Conservation (phyloP, 768 basidiomycete species). For the Suillus decipiens region DNA sequence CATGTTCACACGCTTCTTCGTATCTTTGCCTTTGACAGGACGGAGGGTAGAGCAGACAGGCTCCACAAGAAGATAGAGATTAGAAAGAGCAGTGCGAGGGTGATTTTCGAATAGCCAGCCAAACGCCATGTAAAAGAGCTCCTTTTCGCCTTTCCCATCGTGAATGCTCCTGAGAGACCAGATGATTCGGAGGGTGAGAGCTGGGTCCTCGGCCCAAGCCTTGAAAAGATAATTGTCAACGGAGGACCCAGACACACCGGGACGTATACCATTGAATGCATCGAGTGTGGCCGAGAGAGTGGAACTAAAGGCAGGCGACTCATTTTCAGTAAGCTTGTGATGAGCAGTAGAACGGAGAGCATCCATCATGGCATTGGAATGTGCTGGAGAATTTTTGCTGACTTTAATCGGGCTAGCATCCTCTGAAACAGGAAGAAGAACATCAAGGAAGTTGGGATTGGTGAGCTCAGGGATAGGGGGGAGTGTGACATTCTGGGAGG, state of each 20-base stretch:
- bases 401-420: neutral
- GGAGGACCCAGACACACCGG: conserved; percentile 16
- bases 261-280: conserved; percentile 51
- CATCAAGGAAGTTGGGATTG: conserved; percentile 55
- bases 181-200: conserved; percentile 62
- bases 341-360: conserved; percentile 46
- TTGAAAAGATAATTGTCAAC: conserved; percentile 42
- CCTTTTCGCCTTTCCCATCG: conserved; percentile 64
- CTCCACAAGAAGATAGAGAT: conserved; percentile 54
- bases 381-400: conserved; percentile 10
- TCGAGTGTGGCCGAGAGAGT: conserved; percentile 56
- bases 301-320: conserved; percentile 50
- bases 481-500: conserved; percentile 49
- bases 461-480: conserved; percentile 62
- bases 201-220: conserved; percentile 61
- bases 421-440: conserved; percentile 44
- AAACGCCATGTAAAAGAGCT: conserved; percentile 63
- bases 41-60: conserved; percentile 43
- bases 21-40: conserved; percentile 28
- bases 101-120: conserved; percentile 73
- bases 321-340: conserved; percentile 51
- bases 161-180: conserved; percentile 72
- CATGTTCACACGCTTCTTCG: conserved; percentile 13
- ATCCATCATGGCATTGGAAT: conserved; percentile 54
- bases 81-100: conserved; percentile 67